Conservation (phyloP, 108 stramenopile genomes). For the Cylindrotheca closterium region DNA sequence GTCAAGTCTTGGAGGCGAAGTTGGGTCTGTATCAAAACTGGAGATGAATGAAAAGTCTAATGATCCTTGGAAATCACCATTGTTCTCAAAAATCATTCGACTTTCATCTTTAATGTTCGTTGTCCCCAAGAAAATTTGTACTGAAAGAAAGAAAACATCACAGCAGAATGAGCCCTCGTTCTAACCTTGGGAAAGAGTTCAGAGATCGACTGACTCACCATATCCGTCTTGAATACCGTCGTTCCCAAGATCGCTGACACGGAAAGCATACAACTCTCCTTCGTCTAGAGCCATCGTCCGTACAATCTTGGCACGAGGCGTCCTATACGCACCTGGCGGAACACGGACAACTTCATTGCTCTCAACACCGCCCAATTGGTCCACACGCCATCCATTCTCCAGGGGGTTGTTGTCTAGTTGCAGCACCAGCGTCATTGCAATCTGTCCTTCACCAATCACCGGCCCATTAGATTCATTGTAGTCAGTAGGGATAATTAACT, state of each 20-base stretch:
- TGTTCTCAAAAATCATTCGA: constrained; percentile 14
- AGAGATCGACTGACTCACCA: constrained; percentile 6
- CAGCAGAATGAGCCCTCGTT: no score
- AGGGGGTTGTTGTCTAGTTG: constrained; percentile 27
- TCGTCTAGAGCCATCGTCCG: constrained; percentile 23
- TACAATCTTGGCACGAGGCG: constrained; percentile 13
- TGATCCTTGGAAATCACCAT: constrained; percentile 20
- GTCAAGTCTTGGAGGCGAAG: neutral
- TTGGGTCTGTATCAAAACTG: neutral
- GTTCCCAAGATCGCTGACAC: constrained; percentile 9
- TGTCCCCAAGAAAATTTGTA: constrained; percentile 32
- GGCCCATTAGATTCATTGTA: neutral
- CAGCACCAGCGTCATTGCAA: constrained; percentile 31
- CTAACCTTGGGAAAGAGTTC: no score
- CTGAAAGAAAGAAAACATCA: neutral
- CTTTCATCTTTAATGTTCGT: constrained; percentile 11
- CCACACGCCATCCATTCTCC: constrained; percentile 37
- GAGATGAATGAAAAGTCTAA: constrained; percentile 29
- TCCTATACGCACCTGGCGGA: constrained; percentile 21
- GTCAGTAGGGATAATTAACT: constrained; percentile 3
- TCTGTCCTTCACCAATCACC: constrained; percentile 27
- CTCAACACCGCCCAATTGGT: constrained; percentile 10
- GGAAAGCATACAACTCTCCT: constrained; percentile 30
- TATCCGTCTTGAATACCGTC: constrained; percentile 27
- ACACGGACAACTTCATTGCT: constrained; percentile 30